A percentile compares a stretch with the other conserved stretches of the same genome.
These are phyloP conservation scores for Senecio squalidus DNA, from an alignment of 140 eudicot genomes.

Conservation along the genomic window DNA sequence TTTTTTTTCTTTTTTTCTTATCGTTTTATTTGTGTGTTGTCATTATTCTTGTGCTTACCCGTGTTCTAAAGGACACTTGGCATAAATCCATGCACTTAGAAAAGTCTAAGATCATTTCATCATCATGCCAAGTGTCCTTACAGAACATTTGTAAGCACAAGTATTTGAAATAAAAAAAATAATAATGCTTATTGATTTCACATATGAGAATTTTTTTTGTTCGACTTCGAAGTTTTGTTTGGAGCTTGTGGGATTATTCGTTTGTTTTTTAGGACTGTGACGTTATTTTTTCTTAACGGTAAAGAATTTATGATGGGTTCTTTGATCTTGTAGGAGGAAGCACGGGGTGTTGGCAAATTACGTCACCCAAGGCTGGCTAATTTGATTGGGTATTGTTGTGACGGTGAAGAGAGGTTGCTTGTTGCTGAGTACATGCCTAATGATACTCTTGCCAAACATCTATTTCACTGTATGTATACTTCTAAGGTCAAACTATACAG, in stretches of 20 bases:
- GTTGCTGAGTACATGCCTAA: constrained; percentile 97
- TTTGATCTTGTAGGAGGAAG: constrained; percentile 67
- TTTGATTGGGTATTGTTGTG: constrained; percentile 93
- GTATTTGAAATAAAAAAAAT: too few species aligned
- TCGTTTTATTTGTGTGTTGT: too few species aligned
- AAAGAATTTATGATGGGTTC: neutral
- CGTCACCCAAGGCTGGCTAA: constrained; percentile 67
- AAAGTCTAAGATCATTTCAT: too few species aligned
- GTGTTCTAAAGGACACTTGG: too few species aligned
- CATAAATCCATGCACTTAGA: too few species aligned
- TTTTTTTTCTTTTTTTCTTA: too few species aligned
- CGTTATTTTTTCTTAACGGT: neutral
- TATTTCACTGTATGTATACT: constrained; percentile 68
- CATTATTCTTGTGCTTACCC: too few species aligned
- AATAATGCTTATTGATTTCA: neutral
- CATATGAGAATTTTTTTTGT: neutral
- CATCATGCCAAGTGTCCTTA: too few species aligned
- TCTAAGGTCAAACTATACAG: neutral
- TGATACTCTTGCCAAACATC: constrained; percentile 92
- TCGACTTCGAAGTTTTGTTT: neutral
- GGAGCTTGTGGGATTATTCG: neutral
- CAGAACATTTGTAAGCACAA: too few species aligned
- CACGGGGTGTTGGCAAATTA: constrained; percentile 82
- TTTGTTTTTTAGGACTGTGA: neutral
- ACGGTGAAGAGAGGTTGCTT: constrained; percentile 93